These are phyloP conservation scores for Coleophoma crateriformis DNA, from an alignment of 2,329 filamentous ascomycete species.

Conservation along the genomic window DNA sequence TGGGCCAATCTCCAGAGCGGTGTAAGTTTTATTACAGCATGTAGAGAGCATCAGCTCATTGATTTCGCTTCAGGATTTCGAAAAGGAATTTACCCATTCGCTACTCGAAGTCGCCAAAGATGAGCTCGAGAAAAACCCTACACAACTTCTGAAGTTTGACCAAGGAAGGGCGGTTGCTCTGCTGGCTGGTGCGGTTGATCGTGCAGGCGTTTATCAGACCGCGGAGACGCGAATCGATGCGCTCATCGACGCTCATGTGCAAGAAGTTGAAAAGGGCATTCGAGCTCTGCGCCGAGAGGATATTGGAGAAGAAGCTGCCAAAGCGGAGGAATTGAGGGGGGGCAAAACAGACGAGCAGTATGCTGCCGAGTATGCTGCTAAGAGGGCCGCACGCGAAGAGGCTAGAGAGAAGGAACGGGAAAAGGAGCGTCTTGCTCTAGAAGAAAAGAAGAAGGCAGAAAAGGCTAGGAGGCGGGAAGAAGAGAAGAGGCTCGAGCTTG, in stretches of 20 bases:
- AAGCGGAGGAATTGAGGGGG: constrained; percentile 58
- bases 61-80: constrained; percentile 51
- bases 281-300: constrained; percentile 62
- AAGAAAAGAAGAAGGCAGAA: constrained; percentile 54
- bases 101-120: constrained; percentile 65
- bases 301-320: constrained; percentile 64
- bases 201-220: constrained; percentile 69
- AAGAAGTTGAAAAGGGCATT: constrained; percentile 63
- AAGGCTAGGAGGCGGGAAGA: constrained; percentile 46
- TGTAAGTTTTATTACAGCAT: constrained; percentile 35
- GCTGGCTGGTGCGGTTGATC: constrained; percentile 72
- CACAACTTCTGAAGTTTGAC: constrained; percentile 66
- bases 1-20: constrained; percentile 70
- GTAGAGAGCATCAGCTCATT: constrained; percentile 3
- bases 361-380: constrained; percentile 57
- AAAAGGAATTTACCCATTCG: constrained; percentile 58
- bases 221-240: constrained; percentile 62
- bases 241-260: constrained; percentile 57
- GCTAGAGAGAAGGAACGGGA: constrained; percentile 54
- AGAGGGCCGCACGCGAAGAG: constrained; percentile 54
- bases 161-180: constrained; percentile 69
- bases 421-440: constrained; percentile 52
- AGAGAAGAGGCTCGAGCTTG: constrained; percentile 37
- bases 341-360: constrained; percentile 72
- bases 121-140: constrained; percentile 71